phyloP scores from a whole-genome alignment of 2,329 filamentous ascomycete species.

The Trichoderma atroviride region DNA sequence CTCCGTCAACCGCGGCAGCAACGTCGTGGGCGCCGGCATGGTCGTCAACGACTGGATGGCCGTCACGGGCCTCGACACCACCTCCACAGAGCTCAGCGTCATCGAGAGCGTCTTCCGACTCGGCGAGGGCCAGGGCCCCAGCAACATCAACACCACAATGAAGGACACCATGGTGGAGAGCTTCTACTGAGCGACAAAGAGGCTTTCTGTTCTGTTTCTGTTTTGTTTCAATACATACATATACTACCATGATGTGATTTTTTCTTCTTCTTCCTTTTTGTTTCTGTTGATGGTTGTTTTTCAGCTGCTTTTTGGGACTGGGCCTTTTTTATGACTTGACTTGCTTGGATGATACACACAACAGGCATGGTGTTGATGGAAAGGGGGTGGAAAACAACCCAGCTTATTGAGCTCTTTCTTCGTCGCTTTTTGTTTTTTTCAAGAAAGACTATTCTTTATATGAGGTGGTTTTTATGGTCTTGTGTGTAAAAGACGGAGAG shows the following conservation, averaged over 20 bases:
- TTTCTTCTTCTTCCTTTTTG: not conserved
- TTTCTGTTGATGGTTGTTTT: conserved; percentile 13
- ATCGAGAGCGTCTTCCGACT: conserved; percentile 95
- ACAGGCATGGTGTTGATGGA: conserved; percentile 24
- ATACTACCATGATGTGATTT: not conserved
- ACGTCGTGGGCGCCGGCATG: conserved; percentile 81
- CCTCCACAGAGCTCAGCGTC: conserved; percentile 95
- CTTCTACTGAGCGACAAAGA: conserved; percentile 70
- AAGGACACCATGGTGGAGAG: conserved; percentile 99
- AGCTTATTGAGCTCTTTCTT: conserved; percentile 14
- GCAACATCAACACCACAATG: conserved; percentile 78
- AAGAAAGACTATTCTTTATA: too few relatives aligned
- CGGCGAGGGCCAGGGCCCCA: conserved; percentile 80
- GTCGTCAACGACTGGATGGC: conserved; percentile 84
- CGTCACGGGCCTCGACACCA: conserved; percentile 90
- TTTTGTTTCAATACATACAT: not conserved
- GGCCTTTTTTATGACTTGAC: conserved; percentile 10
- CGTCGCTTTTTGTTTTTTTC: not conserved
- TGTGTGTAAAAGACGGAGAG: conserved; percentile 11
- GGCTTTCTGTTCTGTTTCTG: not conserved
- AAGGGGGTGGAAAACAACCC: not conserved
- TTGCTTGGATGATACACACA: conserved; percentile 18
- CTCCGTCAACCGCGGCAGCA: conserved; percentile 87
- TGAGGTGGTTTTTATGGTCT: not conserved
- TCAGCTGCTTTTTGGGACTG: conserved; percentile 3